Conservation (phyloP, 2,329 filamentous ascomycete species). For the Beauveria caledonica region DNA sequence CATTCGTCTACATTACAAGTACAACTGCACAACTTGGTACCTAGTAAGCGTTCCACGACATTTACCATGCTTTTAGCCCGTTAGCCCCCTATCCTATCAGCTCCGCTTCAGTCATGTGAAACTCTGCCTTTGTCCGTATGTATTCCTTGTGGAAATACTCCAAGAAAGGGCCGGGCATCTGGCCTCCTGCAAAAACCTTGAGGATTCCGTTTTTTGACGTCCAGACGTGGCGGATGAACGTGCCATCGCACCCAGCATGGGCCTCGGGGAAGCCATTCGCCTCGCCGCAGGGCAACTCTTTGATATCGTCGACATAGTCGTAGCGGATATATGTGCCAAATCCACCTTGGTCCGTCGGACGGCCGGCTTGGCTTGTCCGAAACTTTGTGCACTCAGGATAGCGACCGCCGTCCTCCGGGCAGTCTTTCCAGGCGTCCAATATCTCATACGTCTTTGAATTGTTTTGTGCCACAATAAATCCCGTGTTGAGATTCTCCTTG, state of each 20-base stretch:
- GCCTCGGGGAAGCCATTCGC: conserved; percentile 36
- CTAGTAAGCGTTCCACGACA: neutral
- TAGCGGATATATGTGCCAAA: conserved; percentile 37
- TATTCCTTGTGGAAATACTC: conserved; percentile 29
- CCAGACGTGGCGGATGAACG: conserved; percentile 37
- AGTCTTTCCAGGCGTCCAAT: conserved; percentile 39
- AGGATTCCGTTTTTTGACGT: conserved; percentile 32
- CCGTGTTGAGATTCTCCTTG: conserved; percentile 40
- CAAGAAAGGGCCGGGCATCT: conserved; percentile 28
- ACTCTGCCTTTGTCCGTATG: conserved; percentile 24
- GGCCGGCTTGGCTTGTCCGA: conserved; percentile 26
- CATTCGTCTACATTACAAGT: neutral
- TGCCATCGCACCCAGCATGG: conserved; percentile 29
- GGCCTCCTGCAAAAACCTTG: conserved; percentile 30
- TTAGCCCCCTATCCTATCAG: conserved; percentile 20
- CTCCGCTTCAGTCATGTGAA: conserved; percentile 28
- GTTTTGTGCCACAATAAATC: conserved; percentile 46
- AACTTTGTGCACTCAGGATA: conserved; percentile 31
- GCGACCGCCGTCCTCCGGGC: conserved; percentile 30
- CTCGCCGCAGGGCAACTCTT: conserved; percentile 32
- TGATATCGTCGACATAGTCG: conserved; percentile 32
- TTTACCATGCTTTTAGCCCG: neutral
- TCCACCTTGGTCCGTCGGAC: conserved; percentile 34
- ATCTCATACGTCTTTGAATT: conserved; percentile 39
- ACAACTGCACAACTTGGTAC: neutral